phyloP scores from a whole-genome alignment of 306 rosid species.

The Fagus sylvatica region DNA sequence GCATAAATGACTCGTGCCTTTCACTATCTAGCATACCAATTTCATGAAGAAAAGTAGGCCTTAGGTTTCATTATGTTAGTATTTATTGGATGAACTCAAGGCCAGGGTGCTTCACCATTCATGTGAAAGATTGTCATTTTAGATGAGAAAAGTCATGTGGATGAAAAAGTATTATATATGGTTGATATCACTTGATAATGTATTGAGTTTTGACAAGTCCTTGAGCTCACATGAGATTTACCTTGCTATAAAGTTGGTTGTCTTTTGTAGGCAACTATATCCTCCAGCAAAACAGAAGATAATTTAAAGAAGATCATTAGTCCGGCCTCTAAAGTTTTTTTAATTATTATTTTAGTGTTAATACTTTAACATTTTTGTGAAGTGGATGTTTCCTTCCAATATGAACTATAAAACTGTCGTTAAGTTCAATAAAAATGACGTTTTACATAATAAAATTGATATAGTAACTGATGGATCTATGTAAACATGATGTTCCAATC shows the following conservation, averaged over 20 bases:
- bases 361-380: too few relatives aligned
- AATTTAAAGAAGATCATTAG: neutral
- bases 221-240: neutral
- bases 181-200: too few relatives aligned
- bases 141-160: neutral
- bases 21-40: neutral
- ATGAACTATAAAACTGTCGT: too few relatives aligned
- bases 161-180: too few relatives aligned
- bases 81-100: neutral
- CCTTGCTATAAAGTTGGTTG: neutral
- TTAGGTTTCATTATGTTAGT: neutral
- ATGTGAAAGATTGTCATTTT: neutral
- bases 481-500: too few relatives aligned
- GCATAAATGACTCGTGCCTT: neutral
- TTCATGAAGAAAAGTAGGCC: neutral
- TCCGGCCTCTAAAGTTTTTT: too few relatives aligned
- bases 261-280: neutral
- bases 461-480: too few relatives aligned
- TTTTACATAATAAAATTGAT: too few relatives aligned
- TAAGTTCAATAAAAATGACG: too few relatives aligned
- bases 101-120: neutral
- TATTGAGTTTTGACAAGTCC: neutral
- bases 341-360: too few relatives aligned
- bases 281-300: neutral
- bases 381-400: too few relatives aligned